phyloP scores from a whole-genome alignment of 2,329 filamentous ascomycete species.

The Diaporthe australafricana region DNA sequence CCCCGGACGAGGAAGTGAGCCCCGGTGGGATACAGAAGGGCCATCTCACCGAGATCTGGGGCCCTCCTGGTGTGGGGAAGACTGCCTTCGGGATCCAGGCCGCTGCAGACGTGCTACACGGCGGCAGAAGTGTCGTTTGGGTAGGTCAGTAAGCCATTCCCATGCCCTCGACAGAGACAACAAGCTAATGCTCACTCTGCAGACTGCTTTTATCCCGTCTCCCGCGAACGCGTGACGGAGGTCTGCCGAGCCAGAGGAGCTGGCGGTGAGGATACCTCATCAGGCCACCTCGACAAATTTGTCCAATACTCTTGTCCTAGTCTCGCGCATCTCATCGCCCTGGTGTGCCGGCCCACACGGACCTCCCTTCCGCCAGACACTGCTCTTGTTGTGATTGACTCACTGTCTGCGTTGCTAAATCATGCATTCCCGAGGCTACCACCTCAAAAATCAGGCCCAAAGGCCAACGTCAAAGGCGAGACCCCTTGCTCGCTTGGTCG shows the following conservation, averaged over 20 bases:
- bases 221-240: constrained; percentile 50
- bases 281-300: constrained; percentile 50
- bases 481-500: not conserved
- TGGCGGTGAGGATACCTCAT: constrained; percentile 25
- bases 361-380: constrained; percentile 72
- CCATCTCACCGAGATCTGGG: constrained; percentile 88
- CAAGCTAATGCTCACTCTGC: constrained; percentile 28
- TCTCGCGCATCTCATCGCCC: constrained; percentile 79
- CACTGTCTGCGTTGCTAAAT: constrained; percentile 80
- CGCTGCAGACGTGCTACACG: constrained; percentile 70
- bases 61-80: constrained; percentile 87
- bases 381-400: constrained; percentile 81
- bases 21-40: constrained; percentile 76
- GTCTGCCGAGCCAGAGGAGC: constrained; percentile 39
- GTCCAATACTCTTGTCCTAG: constrained; percentile 65
- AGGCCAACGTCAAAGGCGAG: constrained; percentile 55
- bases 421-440: constrained; percentile 77
- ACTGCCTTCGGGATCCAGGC: constrained; percentile 82
- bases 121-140: constrained; percentile 79
- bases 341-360: constrained; percentile 75
- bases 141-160: constrained; percentile 71
- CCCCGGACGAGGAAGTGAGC: constrained; percentile 31
- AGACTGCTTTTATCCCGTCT: constrained; percentile 63
- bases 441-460: constrained; percentile 50
- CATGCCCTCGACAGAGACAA: constrained; percentile 21